These are phyloP conservation scores for Rhazya stricta DNA, from an alignment of 257 asterid species.

Conservation along the genomic window DNA sequence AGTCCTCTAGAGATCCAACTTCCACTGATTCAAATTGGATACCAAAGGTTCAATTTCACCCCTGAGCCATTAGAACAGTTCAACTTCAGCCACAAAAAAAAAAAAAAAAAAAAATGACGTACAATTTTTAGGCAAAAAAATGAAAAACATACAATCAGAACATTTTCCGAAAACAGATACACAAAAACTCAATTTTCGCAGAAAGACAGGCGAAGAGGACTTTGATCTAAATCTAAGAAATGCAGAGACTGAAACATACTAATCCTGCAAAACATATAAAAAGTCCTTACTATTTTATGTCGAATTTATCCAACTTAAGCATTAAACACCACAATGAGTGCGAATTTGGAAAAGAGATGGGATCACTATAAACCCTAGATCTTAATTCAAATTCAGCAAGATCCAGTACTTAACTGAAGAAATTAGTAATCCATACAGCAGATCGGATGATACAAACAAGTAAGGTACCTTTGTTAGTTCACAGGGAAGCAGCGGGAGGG, in stretches of 20 bases:
- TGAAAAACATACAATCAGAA: neutral
- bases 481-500: neutral
- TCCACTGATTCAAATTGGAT: conserved; percentile 20
- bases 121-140: neutral
- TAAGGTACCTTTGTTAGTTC: neutral
- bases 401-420: neutral
- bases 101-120: neutral
- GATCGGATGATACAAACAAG: conserved; percentile 1
- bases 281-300: neutral
- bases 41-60: neutral
- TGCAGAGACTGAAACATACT: neutral
- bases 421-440: neutral
- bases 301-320: neutral
- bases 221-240: neutral
- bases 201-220: neutral
- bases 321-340: neutral
- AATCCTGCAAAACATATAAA: neutral
- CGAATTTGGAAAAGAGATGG: neutral
- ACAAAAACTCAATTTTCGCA: neutral
- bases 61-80: conserved; percentile 6
- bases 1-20: conserved; percentile 28
- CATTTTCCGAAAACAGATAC: neutral
- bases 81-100: neutral
- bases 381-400: conserved; percentile 8
- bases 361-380: conserved; percentile 16